A percentile compares a stretch with the other conserved stretches of the same genome.
These are phyloP conservation scores for Penicillium canariense DNA, from an alignment of 495 filamentous ascomycete species.

Conservation along the genomic window DNA sequence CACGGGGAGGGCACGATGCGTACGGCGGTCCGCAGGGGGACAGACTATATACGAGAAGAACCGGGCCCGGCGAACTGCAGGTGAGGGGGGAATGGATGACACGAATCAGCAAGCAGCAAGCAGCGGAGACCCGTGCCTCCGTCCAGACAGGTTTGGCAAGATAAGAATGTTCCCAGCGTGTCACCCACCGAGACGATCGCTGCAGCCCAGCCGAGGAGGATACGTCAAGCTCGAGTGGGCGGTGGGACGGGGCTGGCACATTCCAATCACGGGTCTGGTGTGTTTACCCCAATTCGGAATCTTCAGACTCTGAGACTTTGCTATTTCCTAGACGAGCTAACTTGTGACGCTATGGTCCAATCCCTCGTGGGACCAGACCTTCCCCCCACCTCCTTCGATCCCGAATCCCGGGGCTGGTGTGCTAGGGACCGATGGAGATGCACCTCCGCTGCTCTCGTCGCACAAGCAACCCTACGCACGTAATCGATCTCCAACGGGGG, in stretches of 20 bases:
- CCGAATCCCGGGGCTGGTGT: neutral
- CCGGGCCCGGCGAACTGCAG: conserved; percentile 5
- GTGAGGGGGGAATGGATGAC: neutral
- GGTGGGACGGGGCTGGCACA: conserved; percentile 2
- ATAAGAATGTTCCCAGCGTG: conserved; percentile 15
- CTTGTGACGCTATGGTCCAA: neutral
- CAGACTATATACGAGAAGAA: conserved; percentile 15
- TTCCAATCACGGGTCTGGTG: no score
- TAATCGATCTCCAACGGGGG: conserved; percentile 5
- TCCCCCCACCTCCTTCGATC: neutral
- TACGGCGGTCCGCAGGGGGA: neutral
- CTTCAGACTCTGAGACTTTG: no score
- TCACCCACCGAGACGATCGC: conserved; percentile 24
- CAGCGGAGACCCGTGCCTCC: neutral
- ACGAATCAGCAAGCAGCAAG: conserved; percentile 7
- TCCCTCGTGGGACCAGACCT: neutral
- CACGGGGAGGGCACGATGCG: neutral
- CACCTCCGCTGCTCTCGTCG: conserved; percentile 1
- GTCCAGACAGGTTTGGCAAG: conserved; percentile 4
- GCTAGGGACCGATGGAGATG: neutral
- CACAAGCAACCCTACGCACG: conserved; percentile 4
- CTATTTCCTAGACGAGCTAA: neutral
- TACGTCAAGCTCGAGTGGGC: conserved; percentile 28
- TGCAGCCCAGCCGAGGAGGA: conserved; percentile 22
- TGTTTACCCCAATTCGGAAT: no score